Evolutionary conservation across 495 filamentous ascomycete genomes (phyloP).

Genomic region (Hypomontagnella submonticulosa): DNA sequence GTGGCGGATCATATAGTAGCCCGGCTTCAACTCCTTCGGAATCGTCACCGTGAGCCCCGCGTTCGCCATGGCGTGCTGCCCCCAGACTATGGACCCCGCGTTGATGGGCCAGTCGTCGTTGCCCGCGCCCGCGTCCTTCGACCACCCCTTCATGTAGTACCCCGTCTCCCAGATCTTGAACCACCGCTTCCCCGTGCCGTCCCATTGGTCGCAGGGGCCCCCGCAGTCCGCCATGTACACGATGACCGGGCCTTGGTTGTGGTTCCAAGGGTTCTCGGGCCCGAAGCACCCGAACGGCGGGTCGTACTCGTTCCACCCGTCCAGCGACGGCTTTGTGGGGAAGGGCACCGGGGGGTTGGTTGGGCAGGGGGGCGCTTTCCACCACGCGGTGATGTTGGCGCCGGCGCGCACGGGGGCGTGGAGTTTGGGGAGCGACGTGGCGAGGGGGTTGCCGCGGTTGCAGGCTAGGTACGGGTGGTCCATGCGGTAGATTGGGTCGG

Average conservation of each 20-base stretch:
- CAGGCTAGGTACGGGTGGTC: slow-evolving; percentile 8
- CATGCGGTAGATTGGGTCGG: not conserved
- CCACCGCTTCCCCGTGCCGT: slow-evolving; percentile 54
- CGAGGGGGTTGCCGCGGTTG: slow-evolving; percentile 5
- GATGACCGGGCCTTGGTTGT: not conserved
- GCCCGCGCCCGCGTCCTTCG: not conserved
- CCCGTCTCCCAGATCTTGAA: slow-evolving; percentile 57
- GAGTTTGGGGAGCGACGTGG: not conserved
- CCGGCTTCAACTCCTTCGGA: slow-evolving; percentile 49
- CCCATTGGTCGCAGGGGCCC: slow-evolving; percentile 49
- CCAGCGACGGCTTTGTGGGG: not conserved
- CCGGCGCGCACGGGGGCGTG: not conserved
- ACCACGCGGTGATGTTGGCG: not conserved
- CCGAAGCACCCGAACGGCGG: not conserved
- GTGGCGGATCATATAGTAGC: slow-evolving; percentile 57
- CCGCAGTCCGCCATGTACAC: slow-evolving; percentile 10
- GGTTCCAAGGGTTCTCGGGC: not conserved
- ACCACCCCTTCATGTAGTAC: slow-evolving; percentile 51
- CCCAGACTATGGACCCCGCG: not conserved
- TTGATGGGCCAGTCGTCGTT: slow-evolving; percentile 20
- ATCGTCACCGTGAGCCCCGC: slow-evolving; percentile 22
- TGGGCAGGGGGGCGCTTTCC: not conserved
- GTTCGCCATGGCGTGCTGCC: no score
- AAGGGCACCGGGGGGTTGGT: not conserved
- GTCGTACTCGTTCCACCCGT: not conserved